Conservation (phyloP, 805 yeast species). For the Yarrowia sp. region DNA sequence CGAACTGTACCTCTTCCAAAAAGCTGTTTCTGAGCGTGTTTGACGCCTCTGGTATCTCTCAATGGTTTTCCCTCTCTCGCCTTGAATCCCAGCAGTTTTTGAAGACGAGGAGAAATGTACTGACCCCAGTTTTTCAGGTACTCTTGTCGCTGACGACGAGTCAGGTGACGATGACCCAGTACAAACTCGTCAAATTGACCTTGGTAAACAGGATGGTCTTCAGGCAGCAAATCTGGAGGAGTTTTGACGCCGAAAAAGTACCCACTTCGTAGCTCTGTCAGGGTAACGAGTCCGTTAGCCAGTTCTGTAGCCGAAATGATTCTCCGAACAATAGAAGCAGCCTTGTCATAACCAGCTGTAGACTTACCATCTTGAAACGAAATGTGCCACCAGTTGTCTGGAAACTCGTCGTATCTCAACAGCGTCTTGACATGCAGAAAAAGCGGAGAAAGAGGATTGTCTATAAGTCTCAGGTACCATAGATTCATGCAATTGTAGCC, state of each 20-base stretch:
- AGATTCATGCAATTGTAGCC: slow-evolving; percentile 6
- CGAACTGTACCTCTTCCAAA: not conserved
- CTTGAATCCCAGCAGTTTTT: slow-evolving; percentile 14
- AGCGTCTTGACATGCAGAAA: slow-evolving; percentile 1
- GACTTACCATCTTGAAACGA: not conserved
- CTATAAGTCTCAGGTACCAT: slow-evolving; percentile 11
- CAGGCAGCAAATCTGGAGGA: not conserved
- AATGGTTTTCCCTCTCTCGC: slow-evolving; percentile 7
- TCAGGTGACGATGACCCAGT: not conserved
- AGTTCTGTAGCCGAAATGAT: not conserved
- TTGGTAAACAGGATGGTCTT: not conserved
- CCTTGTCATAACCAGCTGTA: not conserved
- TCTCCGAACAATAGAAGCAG: not conserved
- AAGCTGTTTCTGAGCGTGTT: not conserved
- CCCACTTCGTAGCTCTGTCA: slow-evolving; percentile 3
- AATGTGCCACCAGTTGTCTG: slow-evolving; percentile 12
- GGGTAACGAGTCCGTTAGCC: not conserved
- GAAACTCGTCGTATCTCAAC: not conserved
- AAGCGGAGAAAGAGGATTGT: not conserved
- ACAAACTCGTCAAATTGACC: slow-evolving; percentile 9
- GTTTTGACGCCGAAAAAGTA: slow-evolving; percentile 7
- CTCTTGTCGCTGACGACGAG: not conserved
- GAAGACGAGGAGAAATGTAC: not conserved
- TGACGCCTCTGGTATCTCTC: not conserved
- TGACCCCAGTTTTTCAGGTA: slow-evolving; percentile 11